Conservation (phyloP, 2,329 filamentous ascomycete genomes). For the Alternaria sp. region DNA sequence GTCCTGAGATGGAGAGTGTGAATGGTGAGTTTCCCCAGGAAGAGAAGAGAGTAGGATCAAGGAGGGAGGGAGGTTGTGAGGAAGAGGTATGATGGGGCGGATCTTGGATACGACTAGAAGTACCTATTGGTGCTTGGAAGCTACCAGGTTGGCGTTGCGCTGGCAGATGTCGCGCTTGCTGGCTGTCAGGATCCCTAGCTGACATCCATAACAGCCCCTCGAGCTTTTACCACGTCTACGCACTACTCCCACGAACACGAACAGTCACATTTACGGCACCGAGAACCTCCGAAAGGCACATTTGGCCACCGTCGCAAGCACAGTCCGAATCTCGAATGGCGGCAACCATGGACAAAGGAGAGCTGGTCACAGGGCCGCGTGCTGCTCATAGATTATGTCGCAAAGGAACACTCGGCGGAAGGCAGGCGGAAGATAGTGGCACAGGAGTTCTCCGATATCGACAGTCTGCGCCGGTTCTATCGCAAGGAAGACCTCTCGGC, state of each 20-base stretch:
- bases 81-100: neutral
- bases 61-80: neutral
- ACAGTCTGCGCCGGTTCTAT: slow-evolving; percentile 55
- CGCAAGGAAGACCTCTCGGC: slow-evolving; percentile 42
- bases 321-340: slow-evolving; percentile 48
- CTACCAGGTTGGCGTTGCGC: neutral
- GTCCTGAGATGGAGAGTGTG: slow-evolving; percentile 24
- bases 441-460: slow-evolving; percentile 56
- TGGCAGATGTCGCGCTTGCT: neutral
- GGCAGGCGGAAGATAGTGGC: slow-evolving; percentile 54
- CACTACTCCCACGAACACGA: slow-evolving; percentile 15
- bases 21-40: slow-evolving; percentile 13
- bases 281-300: slow-evolving; percentile 25
- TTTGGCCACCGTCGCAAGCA: slow-evolving; percentile 39
- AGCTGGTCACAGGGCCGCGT: slow-evolving; percentile 54
- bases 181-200: neutral
- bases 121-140: neutral
- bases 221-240: slow-evolving; percentile 20
- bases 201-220: slow-evolving; percentile 19
- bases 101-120: neutral
- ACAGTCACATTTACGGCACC: slow-evolving; percentile 14
- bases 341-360: slow-evolving; percentile 44
- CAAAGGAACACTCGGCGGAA: slow-evolving; percentile 44
- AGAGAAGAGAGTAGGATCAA: neutral
- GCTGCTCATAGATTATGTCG: slow-evolving; percentile 59